Percentiles rank a stretch among this genome's conserved stretches.
phyloP scores from a whole-genome alignment of 2,329 filamentous ascomycete genomes.

The Diaporthe citriasiana region DNA sequence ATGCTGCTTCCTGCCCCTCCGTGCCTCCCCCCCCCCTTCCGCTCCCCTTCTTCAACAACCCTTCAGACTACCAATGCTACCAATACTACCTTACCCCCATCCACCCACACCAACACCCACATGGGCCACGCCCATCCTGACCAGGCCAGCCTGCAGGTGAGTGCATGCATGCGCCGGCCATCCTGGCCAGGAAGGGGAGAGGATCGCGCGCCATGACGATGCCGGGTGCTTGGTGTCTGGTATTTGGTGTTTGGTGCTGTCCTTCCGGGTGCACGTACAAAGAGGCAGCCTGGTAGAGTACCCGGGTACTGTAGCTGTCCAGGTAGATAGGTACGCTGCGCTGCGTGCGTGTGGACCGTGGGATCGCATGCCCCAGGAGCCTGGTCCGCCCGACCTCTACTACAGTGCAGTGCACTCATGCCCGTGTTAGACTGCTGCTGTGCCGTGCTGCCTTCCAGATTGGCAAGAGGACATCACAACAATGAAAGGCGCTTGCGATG shows the following conservation, averaged over 20 bases:
- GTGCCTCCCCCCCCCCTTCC: too few relatives aligned
- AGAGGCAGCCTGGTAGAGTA: constrained; percentile 19
- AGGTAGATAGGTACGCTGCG: not conserved
- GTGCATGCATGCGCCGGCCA: not conserved
- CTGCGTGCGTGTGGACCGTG: not conserved
- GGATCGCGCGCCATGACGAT: constrained; percentile 21
- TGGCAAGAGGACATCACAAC: not conserved
- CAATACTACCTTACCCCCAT: too few relatives aligned
- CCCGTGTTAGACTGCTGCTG: too few relatives aligned
- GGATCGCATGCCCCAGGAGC: not conserved
- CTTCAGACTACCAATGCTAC: too few relatives aligned
- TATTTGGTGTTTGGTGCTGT: not conserved
- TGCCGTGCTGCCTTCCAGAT: too few relatives aligned
- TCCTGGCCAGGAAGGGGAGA: not conserved
- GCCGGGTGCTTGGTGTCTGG: constrained; percentile 7
- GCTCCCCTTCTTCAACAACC: not conserved
- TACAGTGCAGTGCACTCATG: not conserved
- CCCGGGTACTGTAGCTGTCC: not conserved
- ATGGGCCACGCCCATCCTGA: constrained; percentile 1
- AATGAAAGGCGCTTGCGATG: not conserved
- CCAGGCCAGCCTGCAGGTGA: constrained; percentile 17
- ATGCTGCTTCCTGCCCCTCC: not conserved
- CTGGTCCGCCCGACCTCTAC: not conserved
- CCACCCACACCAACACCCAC: constrained; percentile 5
- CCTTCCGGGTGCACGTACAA: not conserved